Base-by-base conservation (phyloP, 2,329 filamentous ascomycete species). In the Plectosphaerella cucumerina region DNA sequence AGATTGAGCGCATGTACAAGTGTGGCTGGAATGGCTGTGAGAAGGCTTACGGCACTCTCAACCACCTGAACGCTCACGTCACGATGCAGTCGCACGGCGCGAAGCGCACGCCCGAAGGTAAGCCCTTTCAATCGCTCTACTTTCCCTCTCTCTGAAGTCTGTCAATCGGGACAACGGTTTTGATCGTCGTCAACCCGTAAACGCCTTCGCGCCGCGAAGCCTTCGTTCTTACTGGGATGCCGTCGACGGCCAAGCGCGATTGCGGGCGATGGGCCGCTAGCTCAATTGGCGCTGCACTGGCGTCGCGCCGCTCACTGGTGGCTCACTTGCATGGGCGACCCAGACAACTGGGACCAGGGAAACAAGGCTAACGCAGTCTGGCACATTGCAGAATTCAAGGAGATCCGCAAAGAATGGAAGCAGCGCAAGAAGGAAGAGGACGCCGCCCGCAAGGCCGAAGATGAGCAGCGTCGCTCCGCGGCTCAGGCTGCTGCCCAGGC, bases 1-100 rank as follows among this genome's bases (percentile, higher is more conserved):
- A 99, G 68, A 99, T 99, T 61, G 94, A 99, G 75, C 86, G 94
- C 65, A 97, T 99, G 94, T 97, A 99, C 78, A 97, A 97, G 72
- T 99, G 94, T 65, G 94, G 93, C 22, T 97, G 91, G 90, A 93
- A 97, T 58, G 92, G 92, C 9, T 99, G 94, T 65, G 94, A 99
- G 71, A 99, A 99, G 74, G 94, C 94, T 3, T 99, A 99, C 61
- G 94, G 94, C 53, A 99, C 94, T 45, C 74, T 99, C 55, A 99
- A 99, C 70, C 94, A 99, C 68, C 70, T 99, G 60, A 99, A 99
- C 65, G 94, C 94, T 37, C 94, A 99, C 65, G 94, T 99, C 46
- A 97, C 94, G 14, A 97, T 97, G 94, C 94, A 99, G 70, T 94
- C 90, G 54, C 94, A 99, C 62, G 94, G 94, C 11, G 78, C 84